Percentiles rank a stretch among this genome's conserved stretches.
Evolutionary conservation across 805 yeast genomes (phyloP).

Genomic region (Nakazawaea pomicola): DNA sequence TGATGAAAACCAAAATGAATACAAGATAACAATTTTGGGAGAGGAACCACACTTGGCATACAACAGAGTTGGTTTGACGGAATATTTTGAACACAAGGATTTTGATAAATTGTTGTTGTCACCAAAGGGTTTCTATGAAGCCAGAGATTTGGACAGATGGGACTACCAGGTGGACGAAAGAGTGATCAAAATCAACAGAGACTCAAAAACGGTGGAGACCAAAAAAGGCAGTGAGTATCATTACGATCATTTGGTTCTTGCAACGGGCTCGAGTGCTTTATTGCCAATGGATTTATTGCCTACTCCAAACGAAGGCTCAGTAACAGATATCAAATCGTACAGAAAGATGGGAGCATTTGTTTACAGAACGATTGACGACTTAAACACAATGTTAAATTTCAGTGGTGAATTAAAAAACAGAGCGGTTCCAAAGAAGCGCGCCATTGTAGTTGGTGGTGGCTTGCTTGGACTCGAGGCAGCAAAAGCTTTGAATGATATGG

Average conservation of each 20-base stretch:
- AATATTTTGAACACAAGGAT: slow-evolving; percentile 23
- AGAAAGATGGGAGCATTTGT: slow-evolving; percentile 28
- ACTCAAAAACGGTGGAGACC: slow-evolving; percentile 15
- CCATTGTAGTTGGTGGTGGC: slow-evolving; percentile 31
- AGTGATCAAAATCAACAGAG: slow-evolving; percentile 17
- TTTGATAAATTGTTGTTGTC: slow-evolving; percentile 23
- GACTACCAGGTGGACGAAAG: slow-evolving; percentile 20
- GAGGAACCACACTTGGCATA: slow-evolving; percentile 32
- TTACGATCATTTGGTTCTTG: slow-evolving; percentile 26
- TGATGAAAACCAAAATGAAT: slow-evolving; percentile 25
- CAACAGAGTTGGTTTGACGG: slow-evolving; percentile 32
- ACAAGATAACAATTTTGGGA: slow-evolving; percentile 25
- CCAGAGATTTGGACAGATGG: slow-evolving; percentile 20
- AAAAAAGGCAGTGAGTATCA: slow-evolving; percentile 13
- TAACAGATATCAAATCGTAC: slow-evolving; percentile 14
- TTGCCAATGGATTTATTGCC: slow-evolving; percentile 23
- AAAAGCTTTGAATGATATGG: slow-evolving; percentile 29
- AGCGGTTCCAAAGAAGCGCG: slow-evolving; percentile 16
- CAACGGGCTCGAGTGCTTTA: slow-evolving; percentile 29
- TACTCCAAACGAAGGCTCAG: slow-evolving; percentile 13
- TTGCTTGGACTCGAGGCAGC: slow-evolving; percentile 32
- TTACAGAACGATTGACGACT: slow-evolving; percentile 30
- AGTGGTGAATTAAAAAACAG: slow-evolving; percentile 13
- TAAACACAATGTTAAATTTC: slow-evolving; percentile 24
- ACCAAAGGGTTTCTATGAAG: slow-evolving; percentile 22